phyloP scores from a whole-genome alignment of 2,329 filamentous ascomycete species.

The Pyrenophora teres region DNA sequence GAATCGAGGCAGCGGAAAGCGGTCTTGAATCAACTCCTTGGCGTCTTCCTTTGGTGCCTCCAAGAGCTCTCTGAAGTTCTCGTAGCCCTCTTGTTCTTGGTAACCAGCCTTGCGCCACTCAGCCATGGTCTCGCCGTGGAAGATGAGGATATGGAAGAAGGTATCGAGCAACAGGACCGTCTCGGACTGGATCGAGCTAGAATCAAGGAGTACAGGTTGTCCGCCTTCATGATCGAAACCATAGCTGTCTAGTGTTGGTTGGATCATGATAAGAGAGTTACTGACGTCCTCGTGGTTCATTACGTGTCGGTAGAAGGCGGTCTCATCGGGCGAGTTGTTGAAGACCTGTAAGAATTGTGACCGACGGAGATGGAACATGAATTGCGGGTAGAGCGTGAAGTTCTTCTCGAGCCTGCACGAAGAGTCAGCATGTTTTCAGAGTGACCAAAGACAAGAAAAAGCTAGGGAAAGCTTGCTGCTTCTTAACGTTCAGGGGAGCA shows the following conservation, averaged over 20 bases:
- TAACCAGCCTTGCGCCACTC: constrained; percentile 98
- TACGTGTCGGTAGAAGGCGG: constrained; percentile 97
- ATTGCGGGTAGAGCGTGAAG: constrained; percentile 97
- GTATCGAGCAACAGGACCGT: constrained; percentile 95
- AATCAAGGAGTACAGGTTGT: constrained; percentile 92
- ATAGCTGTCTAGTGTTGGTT: constrained; percentile 95
- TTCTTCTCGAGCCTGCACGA: constrained; percentile 79
- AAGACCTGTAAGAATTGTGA: constrained; percentile 99
- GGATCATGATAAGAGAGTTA: constrained; percentile 98
- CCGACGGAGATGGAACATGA: constrained; percentile 98
- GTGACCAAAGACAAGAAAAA: neutral
- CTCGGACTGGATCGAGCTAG: constrained; percentile 91
- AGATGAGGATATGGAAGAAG: constrained; percentile 99
- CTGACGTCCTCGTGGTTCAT: constrained; percentile 96
- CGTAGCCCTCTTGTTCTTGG: constrained; percentile 96
- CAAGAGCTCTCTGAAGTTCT: constrained; percentile 87
- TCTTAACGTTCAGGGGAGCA: neutral
- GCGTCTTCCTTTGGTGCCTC: constrained; percentile 97
- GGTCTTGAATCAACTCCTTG: constrained; percentile 94
- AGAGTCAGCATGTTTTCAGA: neutral
- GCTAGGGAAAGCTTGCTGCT: neutral
- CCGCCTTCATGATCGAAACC: constrained; percentile 94
- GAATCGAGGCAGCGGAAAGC: constrained; percentile 97
- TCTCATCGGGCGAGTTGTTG: constrained; percentile 99
- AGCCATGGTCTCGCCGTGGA: constrained; percentile 96